Evolutionary conservation across 2,329 filamentous ascomycete species (phyloP), one percentile per base, ranked within the genome.

Genomic region (Thielaviopsis euricoi): DNA sequence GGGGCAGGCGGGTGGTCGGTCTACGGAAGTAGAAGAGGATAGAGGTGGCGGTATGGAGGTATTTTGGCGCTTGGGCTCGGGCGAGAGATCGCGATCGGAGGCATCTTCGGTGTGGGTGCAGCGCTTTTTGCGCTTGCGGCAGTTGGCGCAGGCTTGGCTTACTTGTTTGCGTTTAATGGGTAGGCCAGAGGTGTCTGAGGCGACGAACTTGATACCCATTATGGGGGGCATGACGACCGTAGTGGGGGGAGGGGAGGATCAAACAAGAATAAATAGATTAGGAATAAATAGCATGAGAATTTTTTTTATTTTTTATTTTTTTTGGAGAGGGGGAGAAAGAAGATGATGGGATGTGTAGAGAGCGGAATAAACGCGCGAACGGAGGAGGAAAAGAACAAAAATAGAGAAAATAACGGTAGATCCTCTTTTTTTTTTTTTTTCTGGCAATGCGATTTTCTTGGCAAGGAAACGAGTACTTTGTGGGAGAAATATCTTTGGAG

Each of bases 111-210:
- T 56, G 26, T 77, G 74, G 13, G 71, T 66, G 61, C 74, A 77
- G 60, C 74, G 68, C 61, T 74, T 71, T 73, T 81, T 81, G 61
- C 75, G 75, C 53, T 73, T 75, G 4, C 79, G 75, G 62, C 80
- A 83, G 1, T 70, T 67, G 0, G 72, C 70, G 61, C 80, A 83
- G 4, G 80, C 80, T 29, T 81, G 78, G 59, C 75, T 73, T 22
- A 80, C 77, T 64, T 82, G 80, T 62, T 79, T 79, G 55, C 79
- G 70, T 68, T 83, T 83, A 57, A 79, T 70, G 4, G 78, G 78
- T 59, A 81, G 67, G 19, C 78, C 78, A 52, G 52, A 49, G n/a
- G 46, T 52, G 33, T 61, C 59, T 9, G 59, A 54, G 19, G 59
- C 56, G 23, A 61, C 56, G 33, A 61, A 61, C 25, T 59, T 59